phyloP scores from a whole-genome alignment of 768 basidiomycete genomes.

The Boletus speciosus region DNA sequence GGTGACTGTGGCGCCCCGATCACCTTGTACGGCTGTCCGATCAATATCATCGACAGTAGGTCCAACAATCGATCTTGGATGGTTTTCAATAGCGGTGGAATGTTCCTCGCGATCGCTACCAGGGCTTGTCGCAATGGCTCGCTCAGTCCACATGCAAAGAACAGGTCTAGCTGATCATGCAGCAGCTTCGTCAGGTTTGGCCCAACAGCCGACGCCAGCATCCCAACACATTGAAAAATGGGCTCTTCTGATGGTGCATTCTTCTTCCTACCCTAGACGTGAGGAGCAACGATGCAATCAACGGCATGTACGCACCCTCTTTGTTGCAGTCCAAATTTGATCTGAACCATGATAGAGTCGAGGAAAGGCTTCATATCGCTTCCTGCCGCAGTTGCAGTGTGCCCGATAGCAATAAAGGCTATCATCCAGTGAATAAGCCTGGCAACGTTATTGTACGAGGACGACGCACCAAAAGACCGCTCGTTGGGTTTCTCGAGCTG shows the following conservation, averaged over 20 bases:
- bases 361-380: constrained; percentile 96
- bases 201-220: constrained; percentile 93
- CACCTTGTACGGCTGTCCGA: constrained; percentile 82
- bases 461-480: constrained; percentile 67
- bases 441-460: constrained; percentile 10
- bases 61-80: constrained; percentile 96
- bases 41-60: constrained; percentile 73
- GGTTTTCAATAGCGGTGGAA: constrained; percentile 84
- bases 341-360: constrained; percentile 83
- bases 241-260: constrained; percentile 92
- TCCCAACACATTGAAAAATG: constrained; percentile 96
- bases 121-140: constrained; percentile 85
- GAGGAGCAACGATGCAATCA: neutral
- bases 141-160: constrained; percentile 92
- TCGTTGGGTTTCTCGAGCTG: constrained; percentile 89
- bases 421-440: neutral
- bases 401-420: constrained; percentile 97
- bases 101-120: constrained; percentile 77
- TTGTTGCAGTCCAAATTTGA: constrained; percentile 84
- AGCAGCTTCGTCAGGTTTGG: constrained; percentile 93
- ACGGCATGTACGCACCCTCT: constrained; percentile 58
- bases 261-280: constrained; percentile 54
- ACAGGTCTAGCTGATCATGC: constrained; percentile 94
- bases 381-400: constrained; percentile 86
- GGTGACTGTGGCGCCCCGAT: constrained; percentile 77